Percentiles rank a stretch among this genome's conserved stretches.
These are phyloP conservation scores for Calocybe cyanea DNA, from an alignment of 768 basidiomycete species.

Conservation along the genomic window DNA sequence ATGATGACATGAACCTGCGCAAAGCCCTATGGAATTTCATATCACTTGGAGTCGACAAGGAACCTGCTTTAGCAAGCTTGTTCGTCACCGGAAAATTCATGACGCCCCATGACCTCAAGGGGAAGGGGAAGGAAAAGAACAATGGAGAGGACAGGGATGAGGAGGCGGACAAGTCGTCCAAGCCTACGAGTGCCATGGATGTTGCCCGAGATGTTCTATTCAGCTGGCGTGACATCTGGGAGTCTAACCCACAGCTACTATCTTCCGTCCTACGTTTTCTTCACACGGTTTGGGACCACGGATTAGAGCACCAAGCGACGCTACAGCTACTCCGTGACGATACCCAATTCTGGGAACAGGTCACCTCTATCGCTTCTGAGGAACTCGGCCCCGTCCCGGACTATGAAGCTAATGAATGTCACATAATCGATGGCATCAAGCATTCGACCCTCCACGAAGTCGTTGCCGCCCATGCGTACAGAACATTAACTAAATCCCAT, in stretches of 20 bases:
- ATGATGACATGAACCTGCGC: conserved; percentile 69
- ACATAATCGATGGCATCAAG: conserved; percentile 42
- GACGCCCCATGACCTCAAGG: conserved; percentile 38
- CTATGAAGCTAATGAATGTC: conserved; percentile 50
- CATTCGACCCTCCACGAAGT: conserved; percentile 58
- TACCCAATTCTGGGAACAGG: conserved; percentile 63
- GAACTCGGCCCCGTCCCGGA: conserved; percentile 76
- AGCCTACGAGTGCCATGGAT: conserved; percentile 55
- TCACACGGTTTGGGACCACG: conserved; percentile 76
- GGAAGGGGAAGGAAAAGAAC: conserved; percentile 26
- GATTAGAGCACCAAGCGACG: conserved; percentile 61
- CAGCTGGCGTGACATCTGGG: conserved; percentile 75
- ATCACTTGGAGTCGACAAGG: conserved; percentile 74
- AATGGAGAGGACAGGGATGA: conserved; percentile 30
- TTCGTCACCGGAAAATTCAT: conserved; percentile 75
- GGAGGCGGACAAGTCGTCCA: conserved; percentile 26
- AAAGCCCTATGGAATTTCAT: conserved; percentile 84
- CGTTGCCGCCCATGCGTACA: conserved; percentile 63
- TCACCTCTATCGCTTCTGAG: conserved; percentile 58
- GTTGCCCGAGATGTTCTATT: conserved; percentile 64
- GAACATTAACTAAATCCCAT: conserved; percentile 66
- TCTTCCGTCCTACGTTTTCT: conserved; percentile 73
- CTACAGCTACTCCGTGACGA: conserved; percentile 57
- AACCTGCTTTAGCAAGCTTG: conserved; percentile 79
- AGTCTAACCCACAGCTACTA: conserved; percentile 71